Percentiles rank a stretch among this genome's conserved stretches.
Evolutionary conservation across 1,284 basidiomycete species (phyloP).

Genomic region (Vanrija humicola): DNA sequence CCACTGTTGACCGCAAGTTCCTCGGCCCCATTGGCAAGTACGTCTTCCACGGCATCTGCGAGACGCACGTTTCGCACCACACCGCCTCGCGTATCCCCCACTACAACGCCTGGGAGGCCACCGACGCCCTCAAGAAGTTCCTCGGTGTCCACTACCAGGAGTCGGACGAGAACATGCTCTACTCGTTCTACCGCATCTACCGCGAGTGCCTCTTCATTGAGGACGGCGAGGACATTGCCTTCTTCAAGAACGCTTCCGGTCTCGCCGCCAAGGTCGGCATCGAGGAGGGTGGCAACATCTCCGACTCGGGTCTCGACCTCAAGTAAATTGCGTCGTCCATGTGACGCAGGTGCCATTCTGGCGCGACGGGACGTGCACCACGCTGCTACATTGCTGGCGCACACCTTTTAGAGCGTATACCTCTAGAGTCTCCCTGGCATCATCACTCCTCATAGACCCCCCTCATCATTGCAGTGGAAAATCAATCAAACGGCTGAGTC

Average conservation of each 20-base stretch:
- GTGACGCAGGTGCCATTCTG: too few species aligned
- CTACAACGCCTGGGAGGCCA: conserved; percentile 83
- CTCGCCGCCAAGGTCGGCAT: conserved; percentile 64
- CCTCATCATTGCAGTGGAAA: too few species aligned
- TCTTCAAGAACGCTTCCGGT: conserved; percentile 85
- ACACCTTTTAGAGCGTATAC: too few species aligned
- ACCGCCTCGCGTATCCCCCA: conserved; percentile 91
- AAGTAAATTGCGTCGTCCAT: conserved; percentile 13
- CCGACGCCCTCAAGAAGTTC: conserved; percentile 76
- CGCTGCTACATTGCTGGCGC: too few species aligned
- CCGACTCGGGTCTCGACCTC: conserved; percentile 79
- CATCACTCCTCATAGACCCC: too few species aligned
- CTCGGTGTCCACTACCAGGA: conserved; percentile 59
- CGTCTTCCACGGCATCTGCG: conserved; percentile 78
- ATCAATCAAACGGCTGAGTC: too few species aligned
- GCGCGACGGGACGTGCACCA: too few species aligned
- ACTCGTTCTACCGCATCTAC: conserved; percentile 53
- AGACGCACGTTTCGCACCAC: conserved; percentile 90
- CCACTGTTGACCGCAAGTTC: conserved; percentile 85
- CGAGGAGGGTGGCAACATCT: conserved; percentile 58
- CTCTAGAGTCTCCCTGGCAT: too few species aligned
- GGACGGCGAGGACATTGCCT: conserved; percentile 83
- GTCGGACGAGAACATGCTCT: conserved; percentile 54
- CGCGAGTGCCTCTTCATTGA: conserved; percentile 68
- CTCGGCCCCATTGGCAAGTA: conserved; percentile 73